phyloP scores from a whole-genome alignment of 305 asterid species.

The Fraxinus albicans region DNA sequence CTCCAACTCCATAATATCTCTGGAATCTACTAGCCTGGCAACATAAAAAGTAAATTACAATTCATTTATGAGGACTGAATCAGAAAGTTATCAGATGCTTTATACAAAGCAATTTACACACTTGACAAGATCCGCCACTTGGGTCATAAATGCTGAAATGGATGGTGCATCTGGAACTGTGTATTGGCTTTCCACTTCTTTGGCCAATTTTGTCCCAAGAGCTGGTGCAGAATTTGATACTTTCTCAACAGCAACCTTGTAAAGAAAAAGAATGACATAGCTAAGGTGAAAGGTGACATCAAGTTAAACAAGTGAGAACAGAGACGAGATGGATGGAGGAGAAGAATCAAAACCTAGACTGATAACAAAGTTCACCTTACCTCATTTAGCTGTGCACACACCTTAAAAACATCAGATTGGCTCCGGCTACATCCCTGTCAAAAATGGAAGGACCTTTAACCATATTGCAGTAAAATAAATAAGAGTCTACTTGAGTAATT shows the following conservation, averaged over 20 bases:
- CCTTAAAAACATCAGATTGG: conserved; percentile 36
- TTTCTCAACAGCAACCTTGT: conserved; percentile 36
- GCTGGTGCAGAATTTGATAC: conserved; percentile 25
- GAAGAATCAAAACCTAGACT: neutral
- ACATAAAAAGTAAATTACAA: conserved; percentile 5
- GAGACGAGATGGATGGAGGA: neutral
- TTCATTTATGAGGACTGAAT: neutral
- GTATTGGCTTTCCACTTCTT: neutral
- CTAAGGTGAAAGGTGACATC: neutral
- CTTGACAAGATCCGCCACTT: conserved; percentile 45
- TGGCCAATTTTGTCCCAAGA: neutral
- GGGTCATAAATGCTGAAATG: conserved; percentile 38
- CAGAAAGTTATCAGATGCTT: conserved; percentile 8
- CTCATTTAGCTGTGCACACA: conserved; percentile 36
- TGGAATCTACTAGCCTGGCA: conserved; percentile 53
- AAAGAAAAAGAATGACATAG: conserved; percentile 11
- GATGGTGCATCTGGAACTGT: conserved; percentile 39
- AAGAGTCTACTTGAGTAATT: neutral
- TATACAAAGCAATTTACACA: conserved; percentile 27
- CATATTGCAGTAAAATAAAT: conserved; percentile 1
- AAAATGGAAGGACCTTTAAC: conserved; percentile 14
- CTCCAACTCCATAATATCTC: conserved; percentile 50
- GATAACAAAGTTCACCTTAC: conserved; percentile 19
- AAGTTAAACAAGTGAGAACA: conserved; percentile 5
- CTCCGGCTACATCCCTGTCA: conserved; percentile 29